These are phyloP conservation scores for Stellera chamaejasme DNA, from an alignment of 345 rosid species.

Conservation along the genomic window DNA sequence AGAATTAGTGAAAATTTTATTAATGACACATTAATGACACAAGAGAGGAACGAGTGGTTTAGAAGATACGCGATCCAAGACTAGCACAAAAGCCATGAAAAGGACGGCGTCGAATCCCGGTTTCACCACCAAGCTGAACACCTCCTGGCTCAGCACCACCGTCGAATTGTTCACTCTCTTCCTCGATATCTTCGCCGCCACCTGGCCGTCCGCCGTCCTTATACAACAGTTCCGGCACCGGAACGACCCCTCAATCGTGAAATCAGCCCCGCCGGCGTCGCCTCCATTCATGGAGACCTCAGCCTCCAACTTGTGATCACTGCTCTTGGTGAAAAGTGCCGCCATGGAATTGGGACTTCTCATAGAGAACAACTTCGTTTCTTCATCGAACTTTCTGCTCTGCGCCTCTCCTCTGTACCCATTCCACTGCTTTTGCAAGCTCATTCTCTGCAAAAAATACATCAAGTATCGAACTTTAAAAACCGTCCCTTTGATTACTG, in stretches of 20 bases:
- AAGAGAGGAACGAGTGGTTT: conserved; percentile 20
- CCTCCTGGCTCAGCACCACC: conserved; percentile 34
- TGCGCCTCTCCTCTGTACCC: conserved; percentile 24
- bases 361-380: conserved; percentile 31
- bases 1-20: too few species aligned
- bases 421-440: conserved; percentile 38
- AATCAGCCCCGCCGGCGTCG: conserved; percentile 10
- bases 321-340: conserved; percentile 6
- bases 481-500: conserved; percentile 26
- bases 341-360: conserved; percentile 19
- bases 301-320: conserved; percentile 15
- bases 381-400: conserved; percentile 4
- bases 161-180: conserved; percentile 14
- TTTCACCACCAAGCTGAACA: conserved; percentile 32
- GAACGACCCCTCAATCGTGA: conserved; percentile 36
- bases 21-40: conserved; percentile 20
- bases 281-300: conserved; percentile 25
- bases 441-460: conserved; percentile 18
- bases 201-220: not conserved
- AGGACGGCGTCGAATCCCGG: conserved; percentile 31
- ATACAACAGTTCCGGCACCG: conserved; percentile 6
- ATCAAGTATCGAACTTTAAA: too few species aligned
- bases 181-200: conserved; percentile 2
- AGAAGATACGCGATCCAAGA: conserved; percentile 36
- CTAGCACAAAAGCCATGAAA: conserved; percentile 37